phyloP scores from a whole-genome alignment of 1,284 basidiomycete species.

The Ustilago shanxiensis region DNA sequence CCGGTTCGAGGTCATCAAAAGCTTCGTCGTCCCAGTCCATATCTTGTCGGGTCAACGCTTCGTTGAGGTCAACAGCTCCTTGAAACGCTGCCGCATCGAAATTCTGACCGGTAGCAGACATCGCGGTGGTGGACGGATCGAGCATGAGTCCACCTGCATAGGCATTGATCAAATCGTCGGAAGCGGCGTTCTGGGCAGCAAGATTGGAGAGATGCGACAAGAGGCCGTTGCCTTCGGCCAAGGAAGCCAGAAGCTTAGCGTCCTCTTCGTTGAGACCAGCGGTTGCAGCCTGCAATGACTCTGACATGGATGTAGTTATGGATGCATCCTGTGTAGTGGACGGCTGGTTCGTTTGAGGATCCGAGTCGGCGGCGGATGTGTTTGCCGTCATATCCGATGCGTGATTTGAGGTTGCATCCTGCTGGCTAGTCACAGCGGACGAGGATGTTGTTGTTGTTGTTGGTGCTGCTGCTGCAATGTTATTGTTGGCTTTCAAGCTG shows the following conservation, averaged over 20 bases:
- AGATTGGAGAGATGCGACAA: constrained; percentile 39
- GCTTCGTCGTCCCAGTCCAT: constrained; percentile 52
- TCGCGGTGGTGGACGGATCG: constrained; percentile 16
- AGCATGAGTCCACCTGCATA: constrained; percentile 29
- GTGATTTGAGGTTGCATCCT: constrained; percentile 4
- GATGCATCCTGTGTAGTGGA: constrained; percentile 3
- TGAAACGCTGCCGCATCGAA: constrained; percentile 28
- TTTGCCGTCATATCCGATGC: neutral
- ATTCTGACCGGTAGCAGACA: neutral
- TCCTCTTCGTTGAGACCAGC: constrained; percentile 55
- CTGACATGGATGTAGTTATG: constrained; percentile 23
- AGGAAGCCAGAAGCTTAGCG: constrained; percentile 55
- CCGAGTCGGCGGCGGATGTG: neutral
- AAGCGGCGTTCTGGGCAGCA: constrained; percentile 30
- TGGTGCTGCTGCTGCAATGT: too few relatives aligned
- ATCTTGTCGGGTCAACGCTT: constrained; percentile 41
- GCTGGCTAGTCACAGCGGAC: neutral
- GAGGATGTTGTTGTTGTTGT: neutral
- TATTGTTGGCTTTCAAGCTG: neutral
- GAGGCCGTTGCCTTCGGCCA: constrained; percentile 50
- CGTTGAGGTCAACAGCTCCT: constrained; percentile 51
- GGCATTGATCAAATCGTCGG: constrained; percentile 27
- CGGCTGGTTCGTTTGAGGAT: neutral
- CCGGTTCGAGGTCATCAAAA: constrained; percentile 38
- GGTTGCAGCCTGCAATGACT: constrained; percentile 24